Evolutionary conservation across 192 early-diverging fungal genomes (phyloP).

Genomic region (Geranomyces michiganensis): DNA sequence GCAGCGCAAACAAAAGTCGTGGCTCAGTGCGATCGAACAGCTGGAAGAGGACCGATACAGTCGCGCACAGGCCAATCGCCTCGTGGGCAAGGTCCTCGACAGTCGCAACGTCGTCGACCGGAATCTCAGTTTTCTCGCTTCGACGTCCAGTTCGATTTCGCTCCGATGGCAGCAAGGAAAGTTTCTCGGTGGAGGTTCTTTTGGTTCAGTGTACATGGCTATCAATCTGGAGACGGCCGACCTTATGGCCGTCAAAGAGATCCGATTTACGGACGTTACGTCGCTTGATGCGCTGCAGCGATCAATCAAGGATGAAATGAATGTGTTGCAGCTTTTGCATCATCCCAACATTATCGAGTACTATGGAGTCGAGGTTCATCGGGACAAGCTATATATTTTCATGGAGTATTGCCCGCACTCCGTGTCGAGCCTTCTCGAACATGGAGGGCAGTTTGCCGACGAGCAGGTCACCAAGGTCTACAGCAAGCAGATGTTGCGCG

Average conservation of each 20-base stretch:
- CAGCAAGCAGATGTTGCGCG: constrained; percentile 80
- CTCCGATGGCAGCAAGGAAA: constrained; percentile 86
- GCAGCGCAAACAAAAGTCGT: constrained; percentile 33
- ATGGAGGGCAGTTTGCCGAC: constrained; percentile 73
- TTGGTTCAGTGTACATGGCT: constrained; percentile 81
- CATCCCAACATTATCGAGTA: constrained; percentile 91
- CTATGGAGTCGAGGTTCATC: constrained; percentile 88
- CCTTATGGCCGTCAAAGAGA: constrained; percentile 92
- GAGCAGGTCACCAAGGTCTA: constrained; percentile 72
- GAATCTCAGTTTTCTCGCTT: constrained; percentile 75
- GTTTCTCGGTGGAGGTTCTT: constrained; percentile 84
- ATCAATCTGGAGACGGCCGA: constrained; percentile 82
- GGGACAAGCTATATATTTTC: constrained; percentile 72
- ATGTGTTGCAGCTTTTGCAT: constrained; percentile 84
- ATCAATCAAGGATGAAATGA: constrained; percentile 88
- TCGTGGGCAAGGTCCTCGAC: constrained; percentile 80
- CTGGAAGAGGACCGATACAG: constrained; percentile 59
- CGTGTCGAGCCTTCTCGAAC: constrained; percentile 73
- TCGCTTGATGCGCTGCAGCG: constrained; percentile 62
- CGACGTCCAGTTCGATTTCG: constrained; percentile 76
- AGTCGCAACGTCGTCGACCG: constrained; percentile 74
- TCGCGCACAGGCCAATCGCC: constrained; percentile 52
- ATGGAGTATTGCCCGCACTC: constrained; percentile 90
- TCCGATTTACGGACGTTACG: constrained; percentile 75
- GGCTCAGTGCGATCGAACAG: constrained; percentile 53